Percentiles rank a stretch among this genome's conserved stretches.
These are phyloP conservation scores for Diaporthe longicolla DNA, from an alignment of 2,329 filamentous ascomycete genomes.

Conservation along the genomic window DNA sequence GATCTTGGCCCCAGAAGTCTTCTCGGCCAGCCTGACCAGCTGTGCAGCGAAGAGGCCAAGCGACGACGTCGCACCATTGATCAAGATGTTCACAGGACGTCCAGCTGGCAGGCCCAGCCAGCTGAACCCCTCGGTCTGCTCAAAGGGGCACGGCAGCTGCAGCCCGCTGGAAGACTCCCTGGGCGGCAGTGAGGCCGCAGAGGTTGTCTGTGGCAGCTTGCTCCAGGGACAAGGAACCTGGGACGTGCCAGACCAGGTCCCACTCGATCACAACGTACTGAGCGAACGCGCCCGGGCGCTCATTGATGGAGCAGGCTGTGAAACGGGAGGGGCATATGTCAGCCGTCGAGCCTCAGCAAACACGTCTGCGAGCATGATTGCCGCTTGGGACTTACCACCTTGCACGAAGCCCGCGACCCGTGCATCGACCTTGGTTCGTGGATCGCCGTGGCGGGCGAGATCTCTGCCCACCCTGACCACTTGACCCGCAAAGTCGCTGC, in stretches of 20 bases:
- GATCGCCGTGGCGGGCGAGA: no score
- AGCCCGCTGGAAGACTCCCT: conserved; percentile 56
- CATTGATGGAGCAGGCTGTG: conserved; percentile 56
- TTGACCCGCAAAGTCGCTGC: no score
- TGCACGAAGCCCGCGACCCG: no score
- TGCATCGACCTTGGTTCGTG: no score
- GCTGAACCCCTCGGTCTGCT: neutral
- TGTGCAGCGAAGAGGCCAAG: conserved; percentile 52
- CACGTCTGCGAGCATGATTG: no score
- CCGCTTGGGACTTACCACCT: no score
- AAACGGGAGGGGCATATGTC: neutral
- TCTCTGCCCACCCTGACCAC: no score
- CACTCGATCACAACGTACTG: conserved; percentile 53
- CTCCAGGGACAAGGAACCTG: conserved; percentile 48
- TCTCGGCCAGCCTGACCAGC: conserved; percentile 44
- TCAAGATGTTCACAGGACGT: conserved; percentile 43
- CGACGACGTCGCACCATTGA: conserved; percentile 53
- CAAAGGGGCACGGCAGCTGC: conserved; percentile 53
- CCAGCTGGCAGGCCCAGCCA: neutral
- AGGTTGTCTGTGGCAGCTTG: conserved; percentile 56
- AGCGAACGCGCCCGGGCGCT: conserved; percentile 60
- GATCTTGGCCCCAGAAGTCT: conserved; percentile 12
- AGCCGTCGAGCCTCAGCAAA: no score
- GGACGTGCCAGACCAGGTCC: conserved; percentile 56
- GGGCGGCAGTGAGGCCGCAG: conserved; percentile 59